Conservation (phyloP, 176 grass and related monocot species). For the Bolboschoenus planiculmis region DNA sequence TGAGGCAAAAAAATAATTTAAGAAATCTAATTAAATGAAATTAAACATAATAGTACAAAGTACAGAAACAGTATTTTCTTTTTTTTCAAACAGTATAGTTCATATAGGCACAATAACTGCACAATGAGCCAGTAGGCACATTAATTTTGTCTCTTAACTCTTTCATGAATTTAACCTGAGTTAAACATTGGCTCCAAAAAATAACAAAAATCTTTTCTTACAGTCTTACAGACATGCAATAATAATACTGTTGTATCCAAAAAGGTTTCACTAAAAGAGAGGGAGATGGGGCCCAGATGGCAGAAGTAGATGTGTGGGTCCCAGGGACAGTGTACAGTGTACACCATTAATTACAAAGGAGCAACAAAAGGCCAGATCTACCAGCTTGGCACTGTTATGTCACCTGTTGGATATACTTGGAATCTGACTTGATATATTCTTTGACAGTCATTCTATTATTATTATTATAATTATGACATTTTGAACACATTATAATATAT, state of each 20-base stretch:
- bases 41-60: too few species aligned
- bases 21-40: too few species aligned
- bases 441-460: not conserved
- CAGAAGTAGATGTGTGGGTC: not conserved
- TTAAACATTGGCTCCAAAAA: not conserved
- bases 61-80: not conserved
- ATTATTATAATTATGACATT: not conserved
- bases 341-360: not conserved
- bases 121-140: not conserved
- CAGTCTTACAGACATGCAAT: too few species aligned
- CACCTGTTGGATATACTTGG: not conserved
- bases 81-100: not conserved
- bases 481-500: not conserved
- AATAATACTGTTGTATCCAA: too few species aligned
- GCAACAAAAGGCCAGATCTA: not conserved
- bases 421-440: not conserved
- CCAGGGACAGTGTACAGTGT: not conserved
- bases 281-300: not conserved
- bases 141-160: not conserved
- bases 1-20: too few species aligned
- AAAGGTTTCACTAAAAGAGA: not conserved
- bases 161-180: not conserved
- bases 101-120: not conserved
- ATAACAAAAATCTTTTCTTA: too few species aligned
- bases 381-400: not conserved